Evolutionary conservation across 2,329 filamentous ascomycete species (phyloP), one percentile per base, ranked within the genome.

Genomic region (Hymenoscyphus fructigenus): DNA sequence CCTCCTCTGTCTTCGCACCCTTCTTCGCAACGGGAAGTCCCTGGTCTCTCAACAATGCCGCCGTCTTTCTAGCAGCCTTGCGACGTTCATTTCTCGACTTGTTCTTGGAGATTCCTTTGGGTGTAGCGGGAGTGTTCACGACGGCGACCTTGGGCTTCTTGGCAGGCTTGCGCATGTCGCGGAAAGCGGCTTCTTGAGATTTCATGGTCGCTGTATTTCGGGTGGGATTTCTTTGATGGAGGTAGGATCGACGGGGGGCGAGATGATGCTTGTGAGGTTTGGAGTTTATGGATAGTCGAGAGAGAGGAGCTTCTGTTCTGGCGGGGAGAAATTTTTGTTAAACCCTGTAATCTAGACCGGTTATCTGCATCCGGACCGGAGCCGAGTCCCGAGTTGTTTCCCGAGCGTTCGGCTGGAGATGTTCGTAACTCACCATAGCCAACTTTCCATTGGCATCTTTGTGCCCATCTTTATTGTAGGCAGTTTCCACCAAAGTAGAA

Each of bases 151-250:
- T 60, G 10, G 53, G 36, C 29, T 61, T 65, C n/a, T 57, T 44
- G 23, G 59, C 53, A 5, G 63, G 63, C 32, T 61, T 61, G 50
- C 53, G 50, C 15, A 59, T 36, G 47, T 47, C 44, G 36, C 53
- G 60, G 59, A 65, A 65, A 23, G 63, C 63, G 1, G 47, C 55
- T 65, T 65, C 59, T 61, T 65, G 63, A 5, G 63, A 65, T 28
- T 61, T 65, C 63, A 65, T 84, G 79, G 6, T 44, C 15, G 41
- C 28, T 23, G 38, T 29, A 44, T 15, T 5, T 26, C 14, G 26
- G 12, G 10, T n/a, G 28, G 10, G 34, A 1, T 50, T 50, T 12
- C n/a, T 23, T 50, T 20, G n/a, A 26, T 3, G n/a, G 44, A 50
- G 44, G n/a, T 50, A n/a, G n/a, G 20, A 50, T 50, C 17, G 44